A percentile compares a stretch with the other conserved stretches of the same genome.
Evolutionary conservation across 768 basidiomycete genomes (phyloP).

Genomic region (Lentinula guzmanii): DNA sequence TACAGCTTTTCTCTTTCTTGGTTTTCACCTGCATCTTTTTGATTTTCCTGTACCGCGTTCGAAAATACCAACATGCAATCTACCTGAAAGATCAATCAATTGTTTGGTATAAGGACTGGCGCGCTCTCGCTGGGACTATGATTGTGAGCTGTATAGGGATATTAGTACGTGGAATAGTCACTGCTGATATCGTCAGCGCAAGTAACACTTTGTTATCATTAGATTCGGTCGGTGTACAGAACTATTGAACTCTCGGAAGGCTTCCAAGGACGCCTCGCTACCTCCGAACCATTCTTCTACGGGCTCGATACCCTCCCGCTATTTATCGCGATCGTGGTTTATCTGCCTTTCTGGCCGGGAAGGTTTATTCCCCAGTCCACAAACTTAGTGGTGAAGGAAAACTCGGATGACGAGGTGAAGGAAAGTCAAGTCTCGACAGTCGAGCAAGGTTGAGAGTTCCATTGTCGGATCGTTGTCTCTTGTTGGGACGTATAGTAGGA

Average conservation of each 20-base stretch:
- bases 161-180: conserved; percentile 33
- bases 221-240: conserved; percentile 64
- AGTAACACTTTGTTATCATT: background rate
- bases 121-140: conserved; percentile 44
- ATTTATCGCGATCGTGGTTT: conserved; percentile 51
- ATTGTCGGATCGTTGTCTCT: background rate
- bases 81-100: conserved; percentile 33
- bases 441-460: background rate
- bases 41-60: conserved; percentile 45
- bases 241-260: conserved; percentile 34
- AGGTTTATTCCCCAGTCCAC: conserved; percentile 31
- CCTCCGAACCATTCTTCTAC: conserved; percentile 59
- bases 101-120: conserved; percentile 55
- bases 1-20: conserved; percentile 50
- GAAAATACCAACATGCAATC: conserved; percentile 27
- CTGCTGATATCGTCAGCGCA: background rate
- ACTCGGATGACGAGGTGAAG: conserved; percentile 8
- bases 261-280: conserved; percentile 50
- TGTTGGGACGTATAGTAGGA: background rate
- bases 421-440: background rate
- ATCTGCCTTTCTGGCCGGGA: conserved; percentile 62
- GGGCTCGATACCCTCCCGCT: conserved; percentile 63
- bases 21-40: conserved; percentile 40
- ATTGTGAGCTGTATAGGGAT: conserved; percentile 56
- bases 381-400: background rate